Evolutionary conservation across 2,329 filamentous ascomycete species (phyloP).

Genomic region (Emydomyces testavorans): DNA sequence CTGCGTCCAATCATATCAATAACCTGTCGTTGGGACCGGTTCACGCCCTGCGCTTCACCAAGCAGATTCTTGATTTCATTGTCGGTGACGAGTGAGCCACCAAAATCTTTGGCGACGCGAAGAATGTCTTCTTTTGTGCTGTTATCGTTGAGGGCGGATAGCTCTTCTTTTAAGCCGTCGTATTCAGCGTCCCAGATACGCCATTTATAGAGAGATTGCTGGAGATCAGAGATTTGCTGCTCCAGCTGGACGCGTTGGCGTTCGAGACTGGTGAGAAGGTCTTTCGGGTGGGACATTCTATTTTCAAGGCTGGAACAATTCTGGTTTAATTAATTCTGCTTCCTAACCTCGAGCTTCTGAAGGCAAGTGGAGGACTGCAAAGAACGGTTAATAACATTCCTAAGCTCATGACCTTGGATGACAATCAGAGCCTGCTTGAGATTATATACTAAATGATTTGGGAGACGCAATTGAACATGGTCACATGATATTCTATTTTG

Average conservation of each 20-base stretch:
- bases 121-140: conserved; percentile 46
- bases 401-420: too few species aligned
- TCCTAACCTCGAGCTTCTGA: too few species aligned
- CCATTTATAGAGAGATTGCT: conserved; percentile 73
- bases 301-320: background rate
- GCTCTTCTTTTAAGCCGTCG: conserved; percentile 73
- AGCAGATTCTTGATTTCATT: conserved; percentile 47
- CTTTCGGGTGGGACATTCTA: conserved; percentile 13
- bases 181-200: conserved; percentile 86
- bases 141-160: conserved; percentile 45
- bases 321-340: too few species aligned
- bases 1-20: conserved; percentile 58
- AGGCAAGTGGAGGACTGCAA: too few species aligned
- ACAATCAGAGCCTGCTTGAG: too few species aligned
- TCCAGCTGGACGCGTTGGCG: conserved; percentile 64
- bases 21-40: conserved; percentile 51
- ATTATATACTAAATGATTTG: too few species aligned
- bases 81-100: conserved; percentile 34
- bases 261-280: conserved; percentile 50
- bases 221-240: conserved; percentile 60
- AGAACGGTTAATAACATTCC: too few species aligned
- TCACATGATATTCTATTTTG: too few species aligned
- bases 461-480: too few species aligned
- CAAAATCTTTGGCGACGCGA: conserved; percentile 34
- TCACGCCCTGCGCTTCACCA: conserved; percentile 26